A percentile compares a stretch with the other conserved stretches of the same genome.
These are phyloP conservation scores for Neopestalotiopsis sp. DNA, from an alignment of 2,329 filamentous ascomycete species.

Conservation along the genomic window DNA sequence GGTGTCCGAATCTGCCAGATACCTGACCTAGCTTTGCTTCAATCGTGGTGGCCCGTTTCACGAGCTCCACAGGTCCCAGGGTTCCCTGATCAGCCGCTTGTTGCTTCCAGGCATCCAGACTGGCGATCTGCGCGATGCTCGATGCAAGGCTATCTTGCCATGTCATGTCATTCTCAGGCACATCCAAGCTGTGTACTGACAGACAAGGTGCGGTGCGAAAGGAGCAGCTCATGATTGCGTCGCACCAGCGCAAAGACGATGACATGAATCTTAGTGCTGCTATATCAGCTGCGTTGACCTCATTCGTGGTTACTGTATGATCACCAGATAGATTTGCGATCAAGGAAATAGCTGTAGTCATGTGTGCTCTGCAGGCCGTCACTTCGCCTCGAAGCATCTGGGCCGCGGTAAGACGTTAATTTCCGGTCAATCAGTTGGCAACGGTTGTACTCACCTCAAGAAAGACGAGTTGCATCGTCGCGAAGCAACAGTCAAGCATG, in stretches of 20 bases:
- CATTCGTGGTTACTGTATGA: background rate
- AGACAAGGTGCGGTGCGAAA: background rate
- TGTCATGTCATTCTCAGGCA: background rate
- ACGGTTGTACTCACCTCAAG: background rate
- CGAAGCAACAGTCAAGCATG: background rate
- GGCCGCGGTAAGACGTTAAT: background rate
- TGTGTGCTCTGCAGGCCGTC: background rate
- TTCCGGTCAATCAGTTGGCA: background rate
- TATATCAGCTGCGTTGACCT: background rate
- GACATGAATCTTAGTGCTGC: background rate
- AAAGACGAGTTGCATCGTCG: background rate
- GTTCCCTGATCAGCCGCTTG: background rate
- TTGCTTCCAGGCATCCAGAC: background rate
- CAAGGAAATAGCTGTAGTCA: background rate
- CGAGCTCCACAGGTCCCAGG: background rate
- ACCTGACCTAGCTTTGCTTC: background rate
- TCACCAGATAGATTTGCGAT: background rate
- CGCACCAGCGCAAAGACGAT: background rate
- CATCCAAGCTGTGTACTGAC: background rate
- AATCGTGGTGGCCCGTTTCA: background rate
- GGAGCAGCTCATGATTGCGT: background rate
- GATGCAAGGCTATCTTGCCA: background rate
- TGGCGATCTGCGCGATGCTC: background rate
- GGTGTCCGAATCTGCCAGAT: background rate
- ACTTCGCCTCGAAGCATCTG: background rate